Conservation (phyloP, 2,329 filamentous ascomycete species). For the Alternaria burnsii region DNA sequence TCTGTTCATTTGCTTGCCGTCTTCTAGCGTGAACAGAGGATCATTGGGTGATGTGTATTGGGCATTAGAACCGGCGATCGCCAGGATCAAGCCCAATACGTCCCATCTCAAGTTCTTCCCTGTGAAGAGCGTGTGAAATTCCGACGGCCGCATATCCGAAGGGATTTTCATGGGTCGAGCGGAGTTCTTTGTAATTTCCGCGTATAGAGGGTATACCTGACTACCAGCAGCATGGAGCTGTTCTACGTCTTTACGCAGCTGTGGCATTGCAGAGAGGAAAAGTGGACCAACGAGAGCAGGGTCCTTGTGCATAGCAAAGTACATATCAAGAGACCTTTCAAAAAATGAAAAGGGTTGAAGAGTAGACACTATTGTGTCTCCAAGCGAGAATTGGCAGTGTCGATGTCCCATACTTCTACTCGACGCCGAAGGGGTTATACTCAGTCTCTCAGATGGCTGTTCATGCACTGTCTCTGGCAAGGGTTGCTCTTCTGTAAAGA, state of each 20-base stretch:
- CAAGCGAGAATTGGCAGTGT: slow-evolving; percentile 42
- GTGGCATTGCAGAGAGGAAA: slow-evolving; percentile 41
- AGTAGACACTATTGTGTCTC: slow-evolving; percentile 39
- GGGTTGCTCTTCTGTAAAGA: slow-evolving; percentile 43
- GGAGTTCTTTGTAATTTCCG: slow-evolving; percentile 46
- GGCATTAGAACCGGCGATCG: slow-evolving; percentile 39
- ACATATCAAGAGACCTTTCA: slow-evolving; percentile 38
- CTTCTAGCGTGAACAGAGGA: slow-evolving; percentile 42
- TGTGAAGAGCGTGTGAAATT: slow-evolving; percentile 47
- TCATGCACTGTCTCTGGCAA: slow-evolving; percentile 43
- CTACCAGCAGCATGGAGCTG: slow-evolving; percentile 28
- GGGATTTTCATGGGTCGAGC: slow-evolving; percentile 43
- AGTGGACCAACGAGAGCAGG: slow-evolving; percentile 41
- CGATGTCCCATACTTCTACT: slow-evolving; percentile 32
- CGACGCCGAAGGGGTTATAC: slow-evolving; percentile 30
- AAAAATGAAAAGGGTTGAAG: slow-evolving; percentile 42
- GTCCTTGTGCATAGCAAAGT: slow-evolving; percentile 39
- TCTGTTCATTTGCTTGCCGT: slow-evolving; percentile 41
- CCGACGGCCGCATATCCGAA: slow-evolving; percentile 39
- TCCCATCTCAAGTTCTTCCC: slow-evolving; percentile 49
- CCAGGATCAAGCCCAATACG: slow-evolving; percentile 41
- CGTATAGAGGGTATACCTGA: slow-evolving; percentile 33
- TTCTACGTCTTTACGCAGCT: slow-evolving; percentile 42
- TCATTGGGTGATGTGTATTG: slow-evolving; percentile 44
- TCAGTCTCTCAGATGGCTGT: slow-evolving; percentile 38